Base-by-base conservation (phyloP, 192 early-diverging fungal genomes). In the Mortierella alpina region DNA sequence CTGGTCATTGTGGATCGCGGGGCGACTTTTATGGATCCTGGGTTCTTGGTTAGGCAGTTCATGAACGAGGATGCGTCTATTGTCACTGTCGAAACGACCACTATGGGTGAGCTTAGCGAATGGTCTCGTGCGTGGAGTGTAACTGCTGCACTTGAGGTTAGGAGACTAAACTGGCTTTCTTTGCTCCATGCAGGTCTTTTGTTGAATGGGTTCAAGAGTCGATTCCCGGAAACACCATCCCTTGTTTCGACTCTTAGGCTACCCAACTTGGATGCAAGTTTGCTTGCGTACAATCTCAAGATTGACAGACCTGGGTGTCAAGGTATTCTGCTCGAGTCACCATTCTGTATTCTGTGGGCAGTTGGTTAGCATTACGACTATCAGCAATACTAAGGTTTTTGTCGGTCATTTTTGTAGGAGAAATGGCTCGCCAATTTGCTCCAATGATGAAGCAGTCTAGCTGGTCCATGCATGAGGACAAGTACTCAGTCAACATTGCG, bases 401-500 rank as follows among this genome's bases (percentile, higher is more conserved):
- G 20, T 22, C 63, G 3, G 49, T 39, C 13, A 13, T 20, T 52
- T 52, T 22, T 14, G n/a, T 47, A 64, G 53, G 46, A 12, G 46
- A 53, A 5, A 6, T 14, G 5, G 1, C 68, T 2, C 40, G 62
- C 15, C 71, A 57, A 4, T 90, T 90, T 66, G 49, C 83, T 9
- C 82, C 86, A n/a, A 75, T 90, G 51, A 59, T 88, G 53, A 79
- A 82, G 12, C 89, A 90, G 44, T 90, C 89, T 3, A 87, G 84
- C n/a, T 85, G 86, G 42, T 65, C 79, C 45, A 86, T 87, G 84
- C 71, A 85, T 42, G 87, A 90, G 59, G 88, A 87, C 42, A 88
- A 84, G 42, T 90, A 85, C 42, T 72, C 77, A 49, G 85, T 88
- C 18, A 88, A 88, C 48, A 46, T 87, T 20, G 68, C 55, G 7